Base-by-base conservation (phyloP, 192 early-diverging fungal species). In the Glomus cerebriforme region DNA sequence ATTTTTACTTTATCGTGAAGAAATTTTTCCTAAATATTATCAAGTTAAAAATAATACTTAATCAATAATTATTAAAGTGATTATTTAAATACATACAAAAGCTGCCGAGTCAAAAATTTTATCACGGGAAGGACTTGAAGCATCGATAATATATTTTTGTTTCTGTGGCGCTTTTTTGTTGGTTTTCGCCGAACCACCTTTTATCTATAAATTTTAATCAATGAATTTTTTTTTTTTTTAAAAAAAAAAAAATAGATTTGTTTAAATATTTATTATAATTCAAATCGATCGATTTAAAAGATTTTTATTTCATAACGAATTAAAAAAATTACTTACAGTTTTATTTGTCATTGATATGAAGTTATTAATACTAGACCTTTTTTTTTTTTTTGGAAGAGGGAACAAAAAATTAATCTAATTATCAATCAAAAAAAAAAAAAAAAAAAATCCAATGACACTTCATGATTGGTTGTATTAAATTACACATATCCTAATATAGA, bases 1-100 rank as follows among this genome's bases (percentile, higher is more conserved):
- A 99, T 95, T 96, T 99, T 99, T 90, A 99, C 91, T 87, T 95
- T 93, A 88, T 98, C 97, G 87, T 96, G 95, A 80, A 98, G 92
- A 92, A 92, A 99, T 92, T 97, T 98, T 89, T 98, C 96, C 92
- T 92, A 81, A 22, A n/a, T 34, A 35, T 22, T 37, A 81, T 79
- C 43, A 49, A 74, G 81, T 82, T 78, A 27, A 27, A n/a, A n/a
- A n/a, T 47, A 26, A 58, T 37, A 24, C 32, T 26, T 35, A 75
- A 37, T 34, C 12, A 9, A 15, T 47, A 43, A 54, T 39, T 59
- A 24, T 64, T 59, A 47, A 7, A 17, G 24, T 31, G 29, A 31
- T 34, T 31, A 69, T 67, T 64, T 75, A 76, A 78, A 59, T 39
- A 87, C 91, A 86, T 86, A 91, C 93, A 85, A 98, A 99, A 81